Conservation (phyloP, 1,139 yeast species). For the Geotrichum restrictum region DNA sequence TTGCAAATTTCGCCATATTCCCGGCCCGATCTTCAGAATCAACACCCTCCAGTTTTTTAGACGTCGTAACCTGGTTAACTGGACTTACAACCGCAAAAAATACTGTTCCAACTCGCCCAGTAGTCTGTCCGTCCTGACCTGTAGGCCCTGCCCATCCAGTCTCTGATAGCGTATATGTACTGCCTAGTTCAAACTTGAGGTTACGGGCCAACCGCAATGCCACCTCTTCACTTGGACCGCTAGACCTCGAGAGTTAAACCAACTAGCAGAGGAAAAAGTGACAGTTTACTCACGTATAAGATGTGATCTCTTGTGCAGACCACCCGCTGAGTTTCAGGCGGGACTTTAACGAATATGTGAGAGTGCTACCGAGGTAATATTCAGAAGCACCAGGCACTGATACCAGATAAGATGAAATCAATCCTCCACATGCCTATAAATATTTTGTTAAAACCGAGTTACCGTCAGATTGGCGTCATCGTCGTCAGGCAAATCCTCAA, state of each 20-base stretch:
- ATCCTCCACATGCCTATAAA: slow-evolving; percentile 71
- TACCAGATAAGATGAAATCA: slow-evolving; percentile 72
- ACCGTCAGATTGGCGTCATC: background rate
- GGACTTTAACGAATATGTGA: slow-evolving; percentile 72
- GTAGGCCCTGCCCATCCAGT: slow-evolving; percentile 87
- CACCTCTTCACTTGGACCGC: slow-evolving; percentile 74
- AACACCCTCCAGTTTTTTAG: slow-evolving; percentile 28
- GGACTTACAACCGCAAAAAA: slow-evolving; percentile 73
- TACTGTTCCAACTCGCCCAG: slow-evolving; percentile 55
- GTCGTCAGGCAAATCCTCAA: background rate
- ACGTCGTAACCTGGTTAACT: slow-evolving; percentile 50
- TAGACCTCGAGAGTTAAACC: slow-evolving; percentile 3
- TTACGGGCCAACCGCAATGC: slow-evolving; percentile 75
- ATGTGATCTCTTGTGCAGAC: slow-evolving; percentile 62
- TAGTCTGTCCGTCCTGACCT: slow-evolving; percentile 24
- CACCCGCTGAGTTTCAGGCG: slow-evolving; percentile 74
- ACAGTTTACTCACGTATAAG: slow-evolving; percentile 46
- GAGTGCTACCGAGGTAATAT: slow-evolving; percentile 78
- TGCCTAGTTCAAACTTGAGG: slow-evolving; percentile 72
- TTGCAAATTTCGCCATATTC: slow-evolving; percentile 76
- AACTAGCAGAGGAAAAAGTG: background rate
- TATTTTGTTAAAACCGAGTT: background rate
- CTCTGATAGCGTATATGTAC: slow-evolving; percentile 76
- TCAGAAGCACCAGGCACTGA: slow-evolving; percentile 81
- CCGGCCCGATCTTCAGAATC: slow-evolving; percentile 46